A percentile compares a stretch with the other conserved stretches of the same genome.
Conservation (phyloP, 257 asterid species). For the Paulownia fortunei region DNA sequence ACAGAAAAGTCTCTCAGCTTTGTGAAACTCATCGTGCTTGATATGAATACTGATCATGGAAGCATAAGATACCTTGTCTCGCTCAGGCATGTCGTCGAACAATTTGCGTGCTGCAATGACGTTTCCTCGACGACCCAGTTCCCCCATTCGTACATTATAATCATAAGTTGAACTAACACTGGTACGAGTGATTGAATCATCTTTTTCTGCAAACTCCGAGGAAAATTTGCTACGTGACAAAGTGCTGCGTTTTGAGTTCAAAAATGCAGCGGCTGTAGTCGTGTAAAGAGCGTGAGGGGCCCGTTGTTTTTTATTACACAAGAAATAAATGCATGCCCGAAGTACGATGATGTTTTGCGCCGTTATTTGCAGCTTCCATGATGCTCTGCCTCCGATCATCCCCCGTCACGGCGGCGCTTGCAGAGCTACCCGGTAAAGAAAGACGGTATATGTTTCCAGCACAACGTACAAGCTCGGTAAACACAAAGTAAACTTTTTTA, state of each 20-base stretch:
- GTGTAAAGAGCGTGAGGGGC: constrained; percentile 22
- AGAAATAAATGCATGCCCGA: neutral
- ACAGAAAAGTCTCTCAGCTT: constrained; percentile 51
- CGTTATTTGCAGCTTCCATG: constrained; percentile 16
- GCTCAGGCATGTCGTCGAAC: constrained; percentile 58
- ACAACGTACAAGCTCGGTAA: neutral
- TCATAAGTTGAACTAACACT: constrained; percentile 30
- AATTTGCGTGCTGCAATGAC: constrained; percentile 46
- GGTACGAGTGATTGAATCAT: neutral
- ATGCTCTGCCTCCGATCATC: constrained; percentile 32
- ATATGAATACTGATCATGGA: constrained; percentile 59
- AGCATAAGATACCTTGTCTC: constrained; percentile 55
- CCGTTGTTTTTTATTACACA: constrained; percentile 7
- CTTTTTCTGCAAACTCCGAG: neutral
- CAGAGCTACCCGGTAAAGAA: neutral
- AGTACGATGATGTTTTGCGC: neutral
- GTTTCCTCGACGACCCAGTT: constrained; percentile 50
- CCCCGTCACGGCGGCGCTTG: constrained; percentile 31
- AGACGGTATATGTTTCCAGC: neutral
- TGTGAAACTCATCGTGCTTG: constrained; percentile 49
- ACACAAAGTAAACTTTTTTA: neutral
- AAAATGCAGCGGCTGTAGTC: constrained; percentile 18
- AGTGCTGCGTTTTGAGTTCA: constrained; percentile 18
- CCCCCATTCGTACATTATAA: constrained; percentile 40
- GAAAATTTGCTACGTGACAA: neutral